Base-by-base conservation (phyloP, 1,284 basidiomycete genomes). In the Malassezia equina region DNA sequence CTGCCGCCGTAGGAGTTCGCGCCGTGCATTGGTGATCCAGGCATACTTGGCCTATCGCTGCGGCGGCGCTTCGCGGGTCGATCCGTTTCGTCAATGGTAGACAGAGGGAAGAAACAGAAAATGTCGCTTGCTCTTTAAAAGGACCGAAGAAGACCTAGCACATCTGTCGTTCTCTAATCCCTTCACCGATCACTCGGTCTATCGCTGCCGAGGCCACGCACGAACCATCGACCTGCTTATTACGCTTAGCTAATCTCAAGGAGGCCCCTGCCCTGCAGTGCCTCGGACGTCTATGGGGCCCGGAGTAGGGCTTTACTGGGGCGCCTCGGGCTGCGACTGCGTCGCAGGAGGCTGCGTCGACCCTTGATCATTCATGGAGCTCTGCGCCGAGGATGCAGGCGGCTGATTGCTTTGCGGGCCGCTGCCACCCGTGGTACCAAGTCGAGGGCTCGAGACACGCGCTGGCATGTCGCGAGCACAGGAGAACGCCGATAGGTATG, bases 401-500 rank as follows among this genome's bases (percentile, higher is more conserved):
- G 42, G 17, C 42, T n/a, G n/a, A 2, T 29, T 29, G 21, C 9
- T 27, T 27, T 43, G 41, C 29, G 29, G 19, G 21, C 44, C 29
- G 27, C 34, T 49, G 7, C 25, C 40, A 12, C 58, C 60, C 3
- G 58, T 51, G 17, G 55, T 59, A 7, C 55, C 44, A 8, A 60
- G 51, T 11, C 68, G 59, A 13, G 68, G 66, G 51, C 64, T 68
- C 21, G 69, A 65, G 28, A 65, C 62, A 45, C 64, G 65, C 2
- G 36, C 36, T 19, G 69, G 69, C 34, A 68, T 72, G 41, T 72
- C 69, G 24, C 69, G 62, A 2, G 69, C 69, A 36, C 70, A 70
- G 17, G 69, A 72, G 25, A 72, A 72, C 12, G 69, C 68, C n/a
- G 63, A 65, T n/a, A 70, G 61, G 17, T 72, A 72, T 6, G 69